Conservation (phyloP, 306 rosid genomes). For the Cicer judaicum region DNA sequence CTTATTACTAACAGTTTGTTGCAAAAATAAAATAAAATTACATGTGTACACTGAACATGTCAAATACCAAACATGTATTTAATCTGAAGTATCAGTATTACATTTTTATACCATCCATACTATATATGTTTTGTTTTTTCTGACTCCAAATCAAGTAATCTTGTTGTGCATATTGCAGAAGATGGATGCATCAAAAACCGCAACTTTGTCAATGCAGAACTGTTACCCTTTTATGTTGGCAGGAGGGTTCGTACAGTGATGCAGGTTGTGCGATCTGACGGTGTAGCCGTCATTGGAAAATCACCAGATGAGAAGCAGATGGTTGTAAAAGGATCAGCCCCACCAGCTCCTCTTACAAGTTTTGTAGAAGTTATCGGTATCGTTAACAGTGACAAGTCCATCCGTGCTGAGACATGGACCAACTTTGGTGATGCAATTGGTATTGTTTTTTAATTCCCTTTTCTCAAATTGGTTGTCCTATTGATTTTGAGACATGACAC, state of each 20-base stretch:
- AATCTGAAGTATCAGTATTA: neutral
- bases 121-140: neutral
- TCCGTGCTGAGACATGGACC: constrained; percentile 76
- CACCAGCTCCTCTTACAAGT: constrained; percentile 57
- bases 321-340: constrained; percentile 63
- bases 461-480: constrained; percentile 4
- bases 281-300: constrained; percentile 66
- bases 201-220: constrained; percentile 76
- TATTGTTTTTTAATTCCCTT: constrained; percentile 42
- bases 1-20: too few relatives aligned
- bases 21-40: too few relatives aligned
- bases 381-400: constrained; percentile 76
- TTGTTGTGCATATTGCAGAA: constrained; percentile 53
- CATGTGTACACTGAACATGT: too few relatives aligned
- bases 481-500: constrained; percentile 15
- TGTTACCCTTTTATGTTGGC: constrained; percentile 66
- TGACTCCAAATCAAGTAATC: constrained; percentile 2
- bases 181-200: constrained; percentile 83
- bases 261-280: constrained; percentile 66
- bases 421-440: constrained; percentile 85
- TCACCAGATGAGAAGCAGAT: constrained; percentile 80
- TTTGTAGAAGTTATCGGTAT: constrained; percentile 89
- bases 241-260: constrained; percentile 75
- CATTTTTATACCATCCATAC: constrained; percentile 1
- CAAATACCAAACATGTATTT: neutral